A percentile compares a stretch with the other conserved stretches of the same genome.
Conservation (phyloP, 495 filamentous ascomycete species). For the Xylaria sp. region DNA sequence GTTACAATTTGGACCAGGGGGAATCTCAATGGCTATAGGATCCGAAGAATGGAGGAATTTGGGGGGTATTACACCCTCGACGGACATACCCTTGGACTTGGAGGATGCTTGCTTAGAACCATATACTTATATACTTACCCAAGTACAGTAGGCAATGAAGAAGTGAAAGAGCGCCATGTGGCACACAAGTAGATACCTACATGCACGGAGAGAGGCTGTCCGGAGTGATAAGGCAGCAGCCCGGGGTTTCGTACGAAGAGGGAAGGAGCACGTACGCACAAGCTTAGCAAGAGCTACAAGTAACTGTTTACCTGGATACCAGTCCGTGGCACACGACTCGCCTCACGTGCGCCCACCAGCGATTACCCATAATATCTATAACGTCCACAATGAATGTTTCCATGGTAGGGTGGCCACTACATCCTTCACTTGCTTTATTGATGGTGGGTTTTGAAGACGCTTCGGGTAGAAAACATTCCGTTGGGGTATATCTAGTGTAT, state of each 20-base stretch:
- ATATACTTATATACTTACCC: neutral
- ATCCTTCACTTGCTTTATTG: neutral
- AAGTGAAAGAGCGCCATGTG: neutral
- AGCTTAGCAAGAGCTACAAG: neutral
- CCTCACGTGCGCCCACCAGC: neutral
- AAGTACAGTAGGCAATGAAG: too few relatives aligned
- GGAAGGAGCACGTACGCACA: neutral
- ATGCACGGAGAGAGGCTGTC: neutral
- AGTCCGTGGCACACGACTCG: neutral
- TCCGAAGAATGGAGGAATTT: neutral
- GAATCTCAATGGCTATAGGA: neutral
- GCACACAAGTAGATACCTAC: neutral
- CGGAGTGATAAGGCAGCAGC: slow-evolving; percentile 1
- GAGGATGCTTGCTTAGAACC: neutral
- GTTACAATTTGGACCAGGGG: neutral
- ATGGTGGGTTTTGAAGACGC: neutral
- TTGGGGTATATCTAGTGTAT: neutral
- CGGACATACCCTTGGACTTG: neutral
- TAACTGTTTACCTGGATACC: neutral
- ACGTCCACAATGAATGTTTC: neutral
- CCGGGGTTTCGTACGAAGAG: neutral
- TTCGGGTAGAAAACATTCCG: neutral
- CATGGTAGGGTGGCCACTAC: neutral
- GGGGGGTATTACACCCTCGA: neutral
- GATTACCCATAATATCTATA: neutral